Base-by-base conservation (phyloP, 192 early-diverging fungal genomes). In the Phlyctochytrium bullatum region DNA sequence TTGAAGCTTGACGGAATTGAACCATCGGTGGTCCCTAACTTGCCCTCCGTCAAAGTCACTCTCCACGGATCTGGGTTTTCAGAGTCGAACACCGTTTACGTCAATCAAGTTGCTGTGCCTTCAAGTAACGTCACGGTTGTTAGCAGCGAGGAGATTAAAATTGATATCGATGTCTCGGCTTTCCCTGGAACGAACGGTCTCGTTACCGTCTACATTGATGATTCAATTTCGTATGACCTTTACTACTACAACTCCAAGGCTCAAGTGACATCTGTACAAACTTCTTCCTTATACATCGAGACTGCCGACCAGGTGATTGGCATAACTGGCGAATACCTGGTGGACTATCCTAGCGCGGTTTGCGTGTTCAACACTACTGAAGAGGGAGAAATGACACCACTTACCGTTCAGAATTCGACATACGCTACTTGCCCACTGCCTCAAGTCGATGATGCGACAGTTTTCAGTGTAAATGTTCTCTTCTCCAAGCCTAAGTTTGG, bases 351-450 rank as follows among this genome's bases (percentile, higher is more conserved):
- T n/a, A 62, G 62, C 14, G 69, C 32, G 16, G 53, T 64, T 56
- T 71, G 69, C 34, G 69, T 71, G 35, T 71, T 64, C 69, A 71
- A 71, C 62, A 16, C 35, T 6, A 71, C 69, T 23, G 31, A 20
- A 6, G 52, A 65, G 10, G 62, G 62, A 34, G 36, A 40, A 16
- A 52, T 56, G 4, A 64, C 56, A 3, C 69, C 69, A 3, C 35
- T 71, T 1, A 57, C 51, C 17, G 52, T 64, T 34, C 53, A 30
- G 3, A 65, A 62, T 50, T 4, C 62, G 3, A 71, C 69, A 6
- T 54, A 30, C 47, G 69, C 69, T 16, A 29, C 17, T 12, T 71
- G 69, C 62, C 27, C 3, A 1, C 54, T 71, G 1, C 69, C 69
- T 12, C 23, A 6, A 1, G 33, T 51, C n/a, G 61, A 20, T 1